phyloP scores from a whole-genome alignment of 345 rosid species.

The Gossypium thurberi region DNA sequence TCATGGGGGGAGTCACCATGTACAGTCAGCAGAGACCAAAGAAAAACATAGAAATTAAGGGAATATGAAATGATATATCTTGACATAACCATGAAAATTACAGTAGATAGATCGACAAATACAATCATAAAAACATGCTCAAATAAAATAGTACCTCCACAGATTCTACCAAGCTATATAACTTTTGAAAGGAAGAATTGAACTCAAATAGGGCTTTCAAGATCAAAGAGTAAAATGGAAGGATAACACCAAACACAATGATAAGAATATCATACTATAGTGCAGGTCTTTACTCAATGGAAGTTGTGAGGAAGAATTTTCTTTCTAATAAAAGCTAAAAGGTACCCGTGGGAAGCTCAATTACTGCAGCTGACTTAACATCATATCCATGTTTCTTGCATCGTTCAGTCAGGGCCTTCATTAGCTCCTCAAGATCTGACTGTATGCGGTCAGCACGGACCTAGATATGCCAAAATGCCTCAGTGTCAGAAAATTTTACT shows the following conservation, averaged over 20 bases:
- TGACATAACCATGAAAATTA: background rate
- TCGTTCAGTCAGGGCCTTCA: constrained; percentile 70
- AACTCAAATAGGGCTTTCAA: background rate
- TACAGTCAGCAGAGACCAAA: background rate
- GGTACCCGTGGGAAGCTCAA: constrained; percentile 86
- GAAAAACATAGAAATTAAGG: background rate
- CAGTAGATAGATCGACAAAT: background rate
- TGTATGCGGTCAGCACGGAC: constrained; percentile 96
- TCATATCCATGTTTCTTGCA: constrained; percentile 83
- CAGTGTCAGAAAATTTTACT: constrained; percentile 1
- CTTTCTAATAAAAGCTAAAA: background rate
- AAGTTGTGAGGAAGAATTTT: background rate
- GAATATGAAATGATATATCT: background rate
- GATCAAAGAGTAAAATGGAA: background rate
- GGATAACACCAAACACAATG: background rate
- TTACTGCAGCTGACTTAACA: constrained; percentile 62
- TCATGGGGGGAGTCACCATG: background rate
- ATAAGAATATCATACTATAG: background rate
- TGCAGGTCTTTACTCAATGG: background rate
- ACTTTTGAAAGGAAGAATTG: background rate
- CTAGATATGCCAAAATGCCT: constrained; percentile 33
- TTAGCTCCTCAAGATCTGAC: constrained; percentile 86
- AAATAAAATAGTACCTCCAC: background rate
- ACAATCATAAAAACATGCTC: background rate
- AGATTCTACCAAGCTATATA: background rate